Conservation (phyloP, 805 yeast species). For the Candida pseudoglaebosa region DNA sequence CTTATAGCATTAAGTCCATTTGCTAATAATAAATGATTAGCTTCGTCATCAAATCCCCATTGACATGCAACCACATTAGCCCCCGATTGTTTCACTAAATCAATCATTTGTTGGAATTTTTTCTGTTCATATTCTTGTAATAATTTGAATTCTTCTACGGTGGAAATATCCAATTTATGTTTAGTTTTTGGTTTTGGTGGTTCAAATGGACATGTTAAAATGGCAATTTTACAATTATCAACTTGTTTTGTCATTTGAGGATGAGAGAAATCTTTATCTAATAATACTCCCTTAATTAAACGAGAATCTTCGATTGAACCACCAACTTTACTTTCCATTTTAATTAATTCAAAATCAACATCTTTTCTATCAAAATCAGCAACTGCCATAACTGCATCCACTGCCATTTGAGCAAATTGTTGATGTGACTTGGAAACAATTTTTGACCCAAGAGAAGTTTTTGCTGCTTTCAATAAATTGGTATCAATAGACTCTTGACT, state of each 20-base stretch:
- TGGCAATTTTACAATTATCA: constrained; percentile 81
- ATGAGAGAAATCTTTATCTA: constrained; percentile 96
- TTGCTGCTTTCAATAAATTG: constrained; percentile 85
- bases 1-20: constrained; percentile 92
- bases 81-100: constrained; percentile 79
- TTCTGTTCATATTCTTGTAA: constrained; percentile 90
- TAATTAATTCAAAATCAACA: constrained; percentile 94
- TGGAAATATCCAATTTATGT: constrained; percentile 88
- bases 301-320: constrained; percentile 85
- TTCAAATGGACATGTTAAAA: constrained; percentile 97
- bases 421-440: constrained; percentile 93
- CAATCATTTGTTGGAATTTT: constrained; percentile 87
- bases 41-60: constrained; percentile 99
- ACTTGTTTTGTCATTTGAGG: constrained; percentile 94
- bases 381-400: constrained; percentile 88
- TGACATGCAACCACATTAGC: constrained; percentile 97
- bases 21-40: constrained; percentile 84
- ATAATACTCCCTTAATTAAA: constrained; percentile 83
- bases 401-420: constrained; percentile 94
- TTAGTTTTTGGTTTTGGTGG: constrained; percentile 99
- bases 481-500: constrained; percentile 43
- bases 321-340: constrained; percentile 93
- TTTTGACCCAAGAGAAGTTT: constrained; percentile 91
- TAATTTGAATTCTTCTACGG: constrained; percentile 90
- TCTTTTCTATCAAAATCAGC: constrained; percentile 91